Conservation (phyloP, 2,329 filamentous ascomycete species). For the Aspergillus quadrilineatus region DNA sequence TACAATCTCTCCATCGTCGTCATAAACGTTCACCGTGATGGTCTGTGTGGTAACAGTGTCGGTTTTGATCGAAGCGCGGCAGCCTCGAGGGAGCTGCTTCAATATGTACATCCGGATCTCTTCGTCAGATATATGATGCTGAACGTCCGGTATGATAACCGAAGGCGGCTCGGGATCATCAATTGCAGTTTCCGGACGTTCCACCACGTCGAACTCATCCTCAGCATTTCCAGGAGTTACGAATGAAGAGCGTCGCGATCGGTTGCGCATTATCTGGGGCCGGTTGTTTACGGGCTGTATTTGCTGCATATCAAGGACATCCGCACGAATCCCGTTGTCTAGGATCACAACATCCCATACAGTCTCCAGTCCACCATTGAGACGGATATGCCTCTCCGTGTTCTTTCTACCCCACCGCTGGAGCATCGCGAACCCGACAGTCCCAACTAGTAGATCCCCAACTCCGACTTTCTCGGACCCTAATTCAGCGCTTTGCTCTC, state of each 20-base stretch:
- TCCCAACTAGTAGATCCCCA: slow-evolving; percentile 45
- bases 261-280: slow-evolving; percentile 46
- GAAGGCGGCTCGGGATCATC: slow-evolving; percentile 27
- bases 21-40: slow-evolving; percentile 49
- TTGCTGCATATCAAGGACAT: slow-evolving; percentile 46
- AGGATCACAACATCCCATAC: slow-evolving; percentile 52
- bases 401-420: slow-evolving; percentile 49
- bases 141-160: slow-evolving; percentile 36
- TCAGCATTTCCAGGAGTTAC: slow-evolving; percentile 39
- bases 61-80: slow-evolving; percentile 44
- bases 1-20: slow-evolving; percentile 39
- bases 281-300: slow-evolving; percentile 32
- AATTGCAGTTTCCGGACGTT: slow-evolving; percentile 30
- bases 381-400: slow-evolving; percentile 42
- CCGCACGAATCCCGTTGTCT: slow-evolving; percentile 47
- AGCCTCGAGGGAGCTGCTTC: slow-evolving; percentile 44
- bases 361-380: slow-evolving; percentile 44
- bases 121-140: slow-evolving; percentile 44
- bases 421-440: slow-evolving; percentile 46
- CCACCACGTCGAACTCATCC: slow-evolving; percentile 40
- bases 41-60: slow-evolving; percentile 47
- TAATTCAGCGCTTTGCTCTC: slow-evolving; percentile 33
- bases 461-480: slow-evolving; percentile 43
- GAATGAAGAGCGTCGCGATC: slow-evolving; percentile 56
- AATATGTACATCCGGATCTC: slow-evolving; percentile 50